A percentile compares a stretch with the other conserved stretches of the same genome.
phyloP scores from a whole-genome alignment of 2,329 filamentous ascomycete genomes.

The Rosellinia necatrix region DNA sequence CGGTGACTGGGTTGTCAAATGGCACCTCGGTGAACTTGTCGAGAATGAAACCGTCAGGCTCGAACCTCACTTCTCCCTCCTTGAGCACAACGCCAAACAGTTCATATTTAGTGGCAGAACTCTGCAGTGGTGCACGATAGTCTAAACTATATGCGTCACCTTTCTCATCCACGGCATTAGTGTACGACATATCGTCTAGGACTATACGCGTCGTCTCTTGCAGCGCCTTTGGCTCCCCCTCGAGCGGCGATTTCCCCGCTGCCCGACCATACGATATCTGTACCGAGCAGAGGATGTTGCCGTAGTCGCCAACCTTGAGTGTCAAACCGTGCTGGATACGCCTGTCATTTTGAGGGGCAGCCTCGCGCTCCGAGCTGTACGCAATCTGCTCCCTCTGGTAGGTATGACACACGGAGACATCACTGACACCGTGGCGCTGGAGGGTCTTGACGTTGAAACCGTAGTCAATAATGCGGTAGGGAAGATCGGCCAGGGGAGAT shows the following conservation, averaged over 20 bases:
- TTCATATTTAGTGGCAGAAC: not conserved
- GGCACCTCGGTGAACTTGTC: not conserved
- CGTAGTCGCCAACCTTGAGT: not conserved
- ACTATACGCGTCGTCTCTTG: not conserved
- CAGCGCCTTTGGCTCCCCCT: not conserved
- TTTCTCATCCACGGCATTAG: not conserved
- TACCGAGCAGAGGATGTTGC: not conserved
- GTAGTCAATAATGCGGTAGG: not conserved
- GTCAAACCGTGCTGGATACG: not conserved
- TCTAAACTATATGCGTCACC: not conserved
- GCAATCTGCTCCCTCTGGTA: not conserved
- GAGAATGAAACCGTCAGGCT: not conserved
- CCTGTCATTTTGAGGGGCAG: not conserved
- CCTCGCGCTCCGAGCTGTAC: not conserved
- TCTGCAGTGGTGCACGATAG: not conserved
- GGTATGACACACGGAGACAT: not conserved
- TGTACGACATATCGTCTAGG: not conserved
- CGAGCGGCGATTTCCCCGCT: not conserved
- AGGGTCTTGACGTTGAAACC: not conserved
- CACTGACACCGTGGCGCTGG: not conserved
- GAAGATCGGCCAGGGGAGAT: not conserved
- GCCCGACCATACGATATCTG: not conserved
- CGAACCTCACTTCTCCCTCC: not conserved
- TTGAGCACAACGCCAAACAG: not conserved
- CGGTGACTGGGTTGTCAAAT: not conserved